Percentiles rank a stretch among this genome's conserved stretches.
Conservation (phyloP, 1,139 yeast species). For the Magnusiomyces fungicola region DNA sequence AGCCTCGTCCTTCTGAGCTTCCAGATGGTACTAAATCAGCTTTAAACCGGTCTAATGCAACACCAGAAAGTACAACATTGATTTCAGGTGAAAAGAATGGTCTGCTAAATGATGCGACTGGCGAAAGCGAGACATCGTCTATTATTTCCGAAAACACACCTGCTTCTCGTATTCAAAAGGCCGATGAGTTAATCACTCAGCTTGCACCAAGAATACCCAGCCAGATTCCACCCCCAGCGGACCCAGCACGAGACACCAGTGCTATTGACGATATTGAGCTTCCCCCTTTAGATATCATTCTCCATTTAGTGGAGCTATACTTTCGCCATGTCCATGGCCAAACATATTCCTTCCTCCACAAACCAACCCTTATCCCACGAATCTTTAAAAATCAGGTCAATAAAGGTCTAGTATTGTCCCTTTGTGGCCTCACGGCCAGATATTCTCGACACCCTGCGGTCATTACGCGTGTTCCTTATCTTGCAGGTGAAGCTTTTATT, state of each 20-base stretch:
- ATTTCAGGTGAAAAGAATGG: too few relatives aligned
- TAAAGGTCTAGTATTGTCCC: constrained; percentile 30
- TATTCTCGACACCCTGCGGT: constrained; percentile 32
- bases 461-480: constrained; percentile 22
- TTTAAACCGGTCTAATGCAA: too few relatives aligned
- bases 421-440: constrained; percentile 34
- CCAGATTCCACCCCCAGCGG: constrained; percentile 8
- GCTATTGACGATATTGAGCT: constrained; percentile 8
- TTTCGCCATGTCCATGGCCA: constrained; percentile 33
- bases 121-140: too few relatives aligned
- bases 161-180: constrained; percentile 4
- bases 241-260: not conserved
- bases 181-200: constrained; percentile 14
- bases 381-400: constrained; percentile 27
- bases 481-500: constrained; percentile 32
- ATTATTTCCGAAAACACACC: not conserved
- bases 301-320: constrained; percentile 28
- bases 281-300: constrained; percentile 21
- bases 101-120: too few relatives aligned
- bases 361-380: constrained; percentile 30
- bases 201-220: constrained; percentile 13
- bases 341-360: constrained; percentile 34
- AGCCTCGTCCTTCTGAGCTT: constrained; percentile 7
- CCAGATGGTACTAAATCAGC: too few relatives aligned
- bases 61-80: too few relatives aligned